Conservation (phyloP, 495 filamentous ascomycete genomes). For the Evansstolkia leycettana region DNA sequence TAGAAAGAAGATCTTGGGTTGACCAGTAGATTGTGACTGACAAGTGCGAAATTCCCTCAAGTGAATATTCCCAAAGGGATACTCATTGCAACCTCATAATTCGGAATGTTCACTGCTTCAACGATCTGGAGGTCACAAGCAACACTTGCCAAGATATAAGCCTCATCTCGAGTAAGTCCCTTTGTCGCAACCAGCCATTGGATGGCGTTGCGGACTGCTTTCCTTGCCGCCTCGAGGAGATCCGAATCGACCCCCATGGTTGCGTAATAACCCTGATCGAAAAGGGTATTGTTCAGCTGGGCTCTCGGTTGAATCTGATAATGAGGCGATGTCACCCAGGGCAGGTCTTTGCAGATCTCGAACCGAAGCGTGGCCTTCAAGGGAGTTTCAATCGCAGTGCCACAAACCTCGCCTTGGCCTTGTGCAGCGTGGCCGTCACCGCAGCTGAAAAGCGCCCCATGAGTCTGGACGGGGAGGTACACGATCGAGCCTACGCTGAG, state of each 20-base stretch:
- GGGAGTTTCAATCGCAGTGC: conserved; percentile 41
- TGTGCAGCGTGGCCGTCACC: conserved; percentile 43
- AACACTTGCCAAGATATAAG: conserved; percentile 38
- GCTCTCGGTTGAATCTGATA: conserved; percentile 23
- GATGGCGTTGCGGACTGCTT: conserved; percentile 29
- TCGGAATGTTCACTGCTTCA: conserved; percentile 38
- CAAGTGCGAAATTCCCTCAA: not conserved
- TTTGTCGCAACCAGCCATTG: conserved; percentile 33
- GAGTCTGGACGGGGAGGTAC: conserved; percentile 34
- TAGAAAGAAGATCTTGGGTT: no score
- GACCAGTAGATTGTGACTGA: no score
- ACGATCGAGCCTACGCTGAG: conserved; percentile 30
- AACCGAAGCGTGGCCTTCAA: conserved; percentile 34
- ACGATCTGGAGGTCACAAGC: conserved; percentile 32
- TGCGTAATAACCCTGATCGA: conserved; percentile 32
- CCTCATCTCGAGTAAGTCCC: conserved; percentile 30
- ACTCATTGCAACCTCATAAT: conserved; percentile 34
- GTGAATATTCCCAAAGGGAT: conserved; percentile 31
- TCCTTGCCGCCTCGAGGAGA: conserved; percentile 30
- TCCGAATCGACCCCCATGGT: conserved; percentile 32
- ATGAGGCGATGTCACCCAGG: conserved; percentile 31
- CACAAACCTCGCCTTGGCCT: conserved; percentile 42
- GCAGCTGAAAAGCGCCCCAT: conserved; percentile 39
- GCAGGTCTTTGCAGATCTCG: conserved; percentile 29
- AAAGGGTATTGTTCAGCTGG: conserved; percentile 13